Conservation (phyloP, 139 green algal genomes). For the Eudorina sp. region DNA sequence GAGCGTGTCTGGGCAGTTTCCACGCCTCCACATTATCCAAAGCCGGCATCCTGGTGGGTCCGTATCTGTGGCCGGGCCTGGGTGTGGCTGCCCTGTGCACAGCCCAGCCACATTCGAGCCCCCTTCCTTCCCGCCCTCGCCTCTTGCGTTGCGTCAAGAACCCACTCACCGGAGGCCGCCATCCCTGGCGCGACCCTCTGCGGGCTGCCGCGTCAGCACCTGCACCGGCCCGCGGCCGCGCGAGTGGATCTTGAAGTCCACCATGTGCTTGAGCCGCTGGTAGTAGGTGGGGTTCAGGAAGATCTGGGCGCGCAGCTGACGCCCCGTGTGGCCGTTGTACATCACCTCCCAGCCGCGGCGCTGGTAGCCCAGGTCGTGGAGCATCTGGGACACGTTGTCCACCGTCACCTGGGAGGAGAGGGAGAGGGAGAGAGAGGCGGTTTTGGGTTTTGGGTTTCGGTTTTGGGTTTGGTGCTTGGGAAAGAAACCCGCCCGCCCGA, state of each 20-base stretch:
- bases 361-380: slow-evolving; percentile 86
- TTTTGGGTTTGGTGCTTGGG: not conserved
- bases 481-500: too few relatives aligned
- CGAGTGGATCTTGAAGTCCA: slow-evolving; percentile 98
- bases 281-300: slow-evolving; percentile 99
- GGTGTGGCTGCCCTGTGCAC: too few relatives aligned
- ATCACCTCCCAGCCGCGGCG: slow-evolving; percentile 94
- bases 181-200: slow-evolving; percentile 95
- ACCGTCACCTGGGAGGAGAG: slow-evolving; percentile 82
- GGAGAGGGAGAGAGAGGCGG: not conserved
- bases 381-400: slow-evolving; percentile 91
- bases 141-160: not conserved
- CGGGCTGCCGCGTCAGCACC: slow-evolving; percentile 97
- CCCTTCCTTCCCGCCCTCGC: not conserved
- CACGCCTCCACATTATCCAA: too few relatives aligned
- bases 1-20: too few relatives aligned
- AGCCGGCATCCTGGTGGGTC: too few relatives aligned
- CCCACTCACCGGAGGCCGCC: slow-evolving; percentile 87
- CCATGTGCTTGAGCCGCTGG: slow-evolving; percentile 99
- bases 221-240: slow-evolving; percentile 89
- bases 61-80: too few relatives aligned
- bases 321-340: slow-evolving; percentile 96
- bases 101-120: too few relatives aligned
- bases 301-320: slow-evolving; percentile 79
- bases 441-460: not conserved